Percentiles rank a stretch among this genome's conserved stretches.
Conservation (phyloP, 495 filamentous ascomycete genomes). For the Penicillium salamii region DNA sequence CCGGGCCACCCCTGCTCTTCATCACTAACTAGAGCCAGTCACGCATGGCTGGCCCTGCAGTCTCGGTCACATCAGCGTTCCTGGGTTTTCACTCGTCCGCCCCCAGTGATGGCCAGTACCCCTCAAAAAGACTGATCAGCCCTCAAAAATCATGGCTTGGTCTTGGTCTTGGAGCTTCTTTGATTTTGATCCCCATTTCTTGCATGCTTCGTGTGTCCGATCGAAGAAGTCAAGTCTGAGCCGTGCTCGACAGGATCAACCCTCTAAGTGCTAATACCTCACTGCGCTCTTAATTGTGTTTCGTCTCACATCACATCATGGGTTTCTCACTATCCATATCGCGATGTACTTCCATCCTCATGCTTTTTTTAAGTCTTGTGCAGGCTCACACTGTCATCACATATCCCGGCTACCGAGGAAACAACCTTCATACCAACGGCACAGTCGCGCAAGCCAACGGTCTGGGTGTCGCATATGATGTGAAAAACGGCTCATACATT, state of each 20-base stretch:
- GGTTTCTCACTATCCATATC: slow-evolving; percentile 37
- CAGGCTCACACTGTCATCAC: slow-evolving; percentile 84
- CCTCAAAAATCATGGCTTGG: slow-evolving; percentile 23
- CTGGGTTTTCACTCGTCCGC: slow-evolving; percentile 35
- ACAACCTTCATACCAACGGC: slow-evolving; percentile 81
- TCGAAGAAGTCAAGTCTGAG: slow-evolving; percentile 10
- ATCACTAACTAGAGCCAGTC: slow-evolving; percentile 11
- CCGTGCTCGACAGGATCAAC: background rate
- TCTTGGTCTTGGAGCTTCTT: slow-evolving; percentile 29
- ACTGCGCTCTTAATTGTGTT: background rate
- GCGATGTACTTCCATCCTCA: slow-evolving; percentile 46
- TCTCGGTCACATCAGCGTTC: slow-evolving; percentile 33
- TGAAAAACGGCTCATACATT: slow-evolving; percentile 37
- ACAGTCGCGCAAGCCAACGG: slow-evolving; percentile 45
- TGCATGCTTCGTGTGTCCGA: background rate
- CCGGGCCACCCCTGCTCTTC: slow-evolving; percentile 13
- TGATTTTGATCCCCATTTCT: slow-evolving; percentile 10
- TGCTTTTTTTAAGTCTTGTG: slow-evolving; percentile 50
- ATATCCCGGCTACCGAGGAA: slow-evolving; percentile 92
- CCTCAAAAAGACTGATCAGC: slow-evolving; percentile 39
- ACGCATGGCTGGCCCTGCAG: slow-evolving; percentile 25
- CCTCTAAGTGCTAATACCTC: background rate
- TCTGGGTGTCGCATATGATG: slow-evolving; percentile 41
- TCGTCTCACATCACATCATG: slow-evolving; percentile 23
- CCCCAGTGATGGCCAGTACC: slow-evolving; percentile 12